Evolutionary conservation across 1,284 basidiomycete genomes (phyloP).

Genomic region (Cryptococcus sp.): DNA sequence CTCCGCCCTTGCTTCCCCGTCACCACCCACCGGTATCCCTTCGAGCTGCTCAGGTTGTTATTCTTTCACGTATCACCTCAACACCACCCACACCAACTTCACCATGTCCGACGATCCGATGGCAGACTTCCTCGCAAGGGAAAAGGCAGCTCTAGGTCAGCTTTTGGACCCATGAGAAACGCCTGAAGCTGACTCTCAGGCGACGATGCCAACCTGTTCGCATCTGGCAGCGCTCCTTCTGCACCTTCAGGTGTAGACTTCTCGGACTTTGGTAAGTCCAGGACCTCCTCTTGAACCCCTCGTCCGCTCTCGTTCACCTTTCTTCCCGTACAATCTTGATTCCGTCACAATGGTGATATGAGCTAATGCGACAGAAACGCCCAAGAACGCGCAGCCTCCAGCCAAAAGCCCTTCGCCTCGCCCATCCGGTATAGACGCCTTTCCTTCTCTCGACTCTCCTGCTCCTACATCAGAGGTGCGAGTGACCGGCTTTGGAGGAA

Average conservation of each 20-base stretch:
- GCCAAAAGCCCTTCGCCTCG: conserved; percentile 14
- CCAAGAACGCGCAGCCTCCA: conserved; percentile 12
- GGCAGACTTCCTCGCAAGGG: conserved; percentile 46
- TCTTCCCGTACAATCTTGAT: neutral
- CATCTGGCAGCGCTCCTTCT: conserved; percentile 30
- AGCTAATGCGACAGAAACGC: conserved; percentile 7
- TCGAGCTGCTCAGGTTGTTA: neutral
- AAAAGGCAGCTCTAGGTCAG: conserved; percentile 45
- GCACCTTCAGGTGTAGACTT: conserved; percentile 41
- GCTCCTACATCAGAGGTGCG: conserved; percentile 52
- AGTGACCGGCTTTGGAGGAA: conserved; percentile 61
- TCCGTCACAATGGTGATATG: neutral
- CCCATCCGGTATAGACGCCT: conserved; percentile 51
- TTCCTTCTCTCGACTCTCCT: conserved; percentile 59
- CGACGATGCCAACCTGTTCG: conserved; percentile 46
- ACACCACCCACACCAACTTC: neutral
- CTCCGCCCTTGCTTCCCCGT: neutral
- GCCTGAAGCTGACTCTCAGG: conserved; percentile 22
- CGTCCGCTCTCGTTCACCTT: neutral
- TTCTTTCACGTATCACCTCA: conserved; percentile 1
- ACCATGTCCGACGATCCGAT: conserved; percentile 47
- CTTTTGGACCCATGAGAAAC: neutral
- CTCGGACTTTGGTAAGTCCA: conserved; percentile 28
- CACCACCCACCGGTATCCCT: too few species aligned
- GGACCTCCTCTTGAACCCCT: neutral